phyloP scores from a whole-genome alignment of 2,329 filamentous ascomycete genomes.

The Trichoderma arundinaceum region DNA sequence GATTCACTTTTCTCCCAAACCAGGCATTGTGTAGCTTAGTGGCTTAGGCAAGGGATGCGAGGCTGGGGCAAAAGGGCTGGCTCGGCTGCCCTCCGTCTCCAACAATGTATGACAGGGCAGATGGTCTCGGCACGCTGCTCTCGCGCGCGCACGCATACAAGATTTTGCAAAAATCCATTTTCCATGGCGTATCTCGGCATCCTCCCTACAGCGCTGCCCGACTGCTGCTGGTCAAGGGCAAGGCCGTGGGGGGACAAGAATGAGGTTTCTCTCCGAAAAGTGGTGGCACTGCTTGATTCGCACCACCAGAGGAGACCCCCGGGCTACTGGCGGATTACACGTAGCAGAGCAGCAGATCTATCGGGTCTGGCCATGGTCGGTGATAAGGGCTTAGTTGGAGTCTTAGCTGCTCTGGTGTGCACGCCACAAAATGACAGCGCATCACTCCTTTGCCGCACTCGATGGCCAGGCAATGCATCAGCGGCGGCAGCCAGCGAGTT shows the following conservation, averaged over 20 bases:
- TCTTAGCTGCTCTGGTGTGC: constrained; percentile 24
- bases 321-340: neutral
- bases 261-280: neutral
- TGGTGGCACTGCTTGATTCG: constrained; percentile 18
- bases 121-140: constrained; percentile 11
- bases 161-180: neutral
- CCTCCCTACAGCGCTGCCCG: constrained; percentile 4
- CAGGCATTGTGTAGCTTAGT: constrained; percentile 10
- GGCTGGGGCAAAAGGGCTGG: constrained; percentile 16
- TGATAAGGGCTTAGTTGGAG: constrained; percentile 27
- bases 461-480: constrained; percentile 24
- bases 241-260: neutral
- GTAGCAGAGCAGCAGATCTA: constrained; percentile 14
- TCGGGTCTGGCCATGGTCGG: constrained; percentile 27
- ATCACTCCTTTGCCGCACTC: constrained; percentile 30
- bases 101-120: constrained; percentile 1
- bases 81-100: neutral
- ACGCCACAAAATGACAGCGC: constrained; percentile 33
- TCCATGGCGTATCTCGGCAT: neutral
- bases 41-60: constrained; percentile 15
- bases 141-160: neutral
- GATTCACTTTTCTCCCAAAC: neutral
- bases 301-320: neutral
- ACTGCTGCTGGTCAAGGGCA: constrained; percentile 9
- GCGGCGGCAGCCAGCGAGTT: constrained; percentile 27